Conservation (phyloP, 2,329 filamentous ascomycete genomes). For the Zymoseptoria brevis region DNA sequence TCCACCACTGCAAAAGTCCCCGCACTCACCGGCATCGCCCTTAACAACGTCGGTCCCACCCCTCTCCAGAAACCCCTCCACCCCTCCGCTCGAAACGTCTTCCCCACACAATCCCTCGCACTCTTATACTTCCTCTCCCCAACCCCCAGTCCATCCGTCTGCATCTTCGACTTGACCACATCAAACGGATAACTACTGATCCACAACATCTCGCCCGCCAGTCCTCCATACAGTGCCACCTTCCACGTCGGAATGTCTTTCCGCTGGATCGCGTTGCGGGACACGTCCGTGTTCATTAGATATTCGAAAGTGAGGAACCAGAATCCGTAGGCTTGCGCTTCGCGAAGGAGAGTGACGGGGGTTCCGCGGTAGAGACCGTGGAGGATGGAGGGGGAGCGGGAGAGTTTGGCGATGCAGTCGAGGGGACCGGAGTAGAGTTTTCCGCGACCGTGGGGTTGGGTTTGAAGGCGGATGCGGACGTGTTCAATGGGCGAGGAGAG, state of each 20-base stretch:
- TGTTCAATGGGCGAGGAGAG: constrained; percentile 93
- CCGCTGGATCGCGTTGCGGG: constrained; percentile 65
- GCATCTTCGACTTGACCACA: constrained; percentile 99
- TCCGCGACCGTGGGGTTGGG: constrained; percentile 79
- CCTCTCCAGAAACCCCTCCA: constrained; percentile 88
- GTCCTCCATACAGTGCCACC: constrained; percentile 82
- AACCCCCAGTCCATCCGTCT: constrained; percentile 80
- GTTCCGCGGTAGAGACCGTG: constrained; percentile 78
- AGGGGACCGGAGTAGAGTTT: constrained; percentile 75
- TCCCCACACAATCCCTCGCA: constrained; percentile 83
- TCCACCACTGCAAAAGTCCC: constrained; percentile 81
- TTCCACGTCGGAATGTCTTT: constrained; percentile 75
- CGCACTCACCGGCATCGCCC: constrained; percentile 94
- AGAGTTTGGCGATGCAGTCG: constrained; percentile 84
- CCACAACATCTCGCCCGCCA: constrained; percentile 93
- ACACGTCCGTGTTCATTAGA: constrained; percentile 84
- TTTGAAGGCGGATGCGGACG: constrained; percentile 90
- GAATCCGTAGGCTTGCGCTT: constrained; percentile 88
- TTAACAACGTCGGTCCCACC: constrained; percentile 77
- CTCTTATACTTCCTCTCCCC: constrained; percentile 60
- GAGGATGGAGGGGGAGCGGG: constrained; percentile 58
- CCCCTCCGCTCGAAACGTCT: constrained; percentile 73
- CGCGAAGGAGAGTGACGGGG: constrained; percentile 75
- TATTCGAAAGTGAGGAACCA: constrained; percentile 97
- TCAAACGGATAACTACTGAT: constrained; percentile 90